A percentile compares a stretch with the other conserved stretches of the same genome.
Evolutionary conservation across 1,284 basidiomycete genomes (phyloP).

Genomic region (Boletus semigastroideus): DNA sequence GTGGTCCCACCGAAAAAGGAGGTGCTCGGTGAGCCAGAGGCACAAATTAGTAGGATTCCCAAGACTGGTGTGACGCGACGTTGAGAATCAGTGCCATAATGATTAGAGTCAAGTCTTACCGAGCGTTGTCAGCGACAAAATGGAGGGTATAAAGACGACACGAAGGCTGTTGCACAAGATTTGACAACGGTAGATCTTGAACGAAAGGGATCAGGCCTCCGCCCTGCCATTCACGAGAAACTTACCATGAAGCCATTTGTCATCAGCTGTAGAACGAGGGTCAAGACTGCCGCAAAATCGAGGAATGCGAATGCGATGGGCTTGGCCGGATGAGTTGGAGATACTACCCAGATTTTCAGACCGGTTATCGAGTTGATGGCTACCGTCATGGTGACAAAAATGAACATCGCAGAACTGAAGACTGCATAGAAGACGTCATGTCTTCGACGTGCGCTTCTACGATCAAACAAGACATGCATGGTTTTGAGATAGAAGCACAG

Average conservation of each 20-base stretch:
- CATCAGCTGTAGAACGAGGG: constrained; percentile 2
- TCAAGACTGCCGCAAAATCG: neutral
- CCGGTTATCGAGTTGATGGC: neutral
- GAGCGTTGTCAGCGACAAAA: constrained; percentile 8
- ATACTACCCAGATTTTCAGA: neutral
- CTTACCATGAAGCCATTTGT: constrained; percentile 12
- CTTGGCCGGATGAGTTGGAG: neutral
- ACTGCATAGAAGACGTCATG: constrained; percentile 1
- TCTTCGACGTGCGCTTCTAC: neutral
- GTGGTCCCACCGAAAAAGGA: neutral
- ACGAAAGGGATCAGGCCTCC: neutral
- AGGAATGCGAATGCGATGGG: neutral
- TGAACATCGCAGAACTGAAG: constrained; percentile 7
- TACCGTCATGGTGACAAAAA: constrained; percentile 2
- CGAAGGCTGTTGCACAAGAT: constrained; percentile 1
- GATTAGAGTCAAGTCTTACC: constrained; percentile 1
- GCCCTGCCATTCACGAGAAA: neutral
- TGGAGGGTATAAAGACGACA: constrained; percentile 3
- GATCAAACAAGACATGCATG: constrained; percentile 3
- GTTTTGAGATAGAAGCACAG: constrained; percentile 11
- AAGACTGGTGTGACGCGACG: neutral
- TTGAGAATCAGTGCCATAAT: neutral
- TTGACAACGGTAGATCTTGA: neutral
- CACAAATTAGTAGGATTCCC: neutral
- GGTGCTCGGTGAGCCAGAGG: neutral